phyloP scores from a whole-genome alignment of 2,329 filamentous ascomycete species.

The Diaporthe sp. region DNA sequence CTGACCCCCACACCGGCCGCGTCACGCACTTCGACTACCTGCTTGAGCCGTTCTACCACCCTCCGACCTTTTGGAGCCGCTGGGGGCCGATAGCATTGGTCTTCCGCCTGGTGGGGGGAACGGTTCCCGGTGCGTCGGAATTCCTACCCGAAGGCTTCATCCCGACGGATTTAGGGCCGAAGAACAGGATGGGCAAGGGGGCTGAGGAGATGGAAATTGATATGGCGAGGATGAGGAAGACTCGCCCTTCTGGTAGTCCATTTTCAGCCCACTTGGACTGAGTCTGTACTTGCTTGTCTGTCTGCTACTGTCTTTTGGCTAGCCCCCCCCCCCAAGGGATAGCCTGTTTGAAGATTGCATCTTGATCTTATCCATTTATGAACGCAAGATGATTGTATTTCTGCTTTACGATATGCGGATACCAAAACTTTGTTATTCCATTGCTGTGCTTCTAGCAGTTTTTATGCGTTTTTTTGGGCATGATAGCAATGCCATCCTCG shows the following conservation, averaged over 20 bases:
- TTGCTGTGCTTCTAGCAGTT: neutral
- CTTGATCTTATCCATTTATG: too few species aligned
- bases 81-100: slow-evolving; percentile 72
- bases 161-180: neutral
- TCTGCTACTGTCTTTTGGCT: neutral
- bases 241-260: neutral
- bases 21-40: slow-evolving; percentile 66
- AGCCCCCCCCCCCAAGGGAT: too few species aligned
- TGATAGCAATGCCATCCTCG: neutral
- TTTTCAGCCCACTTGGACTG: slow-evolving; percentile 1
- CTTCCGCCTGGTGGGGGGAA: slow-evolving; percentile 57
- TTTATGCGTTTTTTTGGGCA: neutral
- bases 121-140: slow-evolving; percentile 56
- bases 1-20: slow-evolving; percentile 67
- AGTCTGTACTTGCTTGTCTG: neutral
- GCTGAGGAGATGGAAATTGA: slow-evolving; percentile 9
- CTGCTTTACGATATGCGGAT: neutral
- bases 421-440: neutral
- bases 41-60: slow-evolving; percentile 75
- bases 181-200: neutral
- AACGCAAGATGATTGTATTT: too few species aligned
- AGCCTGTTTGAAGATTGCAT: too few species aligned
- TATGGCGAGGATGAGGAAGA: neutral
- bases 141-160: neutral
- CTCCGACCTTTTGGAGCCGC: slow-evolving; percentile 70